Evolutionary conservation across 257 asterid genomes (phyloP).

Genomic region (Scutellaria minor): DNA sequence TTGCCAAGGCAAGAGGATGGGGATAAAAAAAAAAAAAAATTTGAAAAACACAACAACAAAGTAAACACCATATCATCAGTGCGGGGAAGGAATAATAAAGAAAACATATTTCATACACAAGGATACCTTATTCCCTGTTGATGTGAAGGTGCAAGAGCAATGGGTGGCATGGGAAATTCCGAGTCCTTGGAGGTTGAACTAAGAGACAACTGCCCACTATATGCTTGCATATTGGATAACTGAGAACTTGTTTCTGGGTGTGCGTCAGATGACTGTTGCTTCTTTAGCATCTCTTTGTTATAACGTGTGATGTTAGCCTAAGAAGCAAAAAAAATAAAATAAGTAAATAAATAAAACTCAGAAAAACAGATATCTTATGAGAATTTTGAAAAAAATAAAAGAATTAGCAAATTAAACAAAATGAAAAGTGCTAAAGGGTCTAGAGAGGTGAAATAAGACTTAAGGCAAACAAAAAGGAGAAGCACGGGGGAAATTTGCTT

Average conservation of each 20-base stretch:
- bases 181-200: conserved; percentile 60
- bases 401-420: conserved; percentile 14
- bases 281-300: conserved; percentile 63
- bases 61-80: not conserved
- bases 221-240: conserved; percentile 47
- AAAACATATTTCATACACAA: conserved; percentile 26
- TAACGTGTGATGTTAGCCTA: conserved; percentile 82
- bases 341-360: conserved; percentile 20
- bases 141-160: conserved; percentile 77
- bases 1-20: conserved; percentile 1
- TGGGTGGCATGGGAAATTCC: conserved; percentile 96
- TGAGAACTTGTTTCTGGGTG: conserved; percentile 48
- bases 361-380: conserved; percentile 20
- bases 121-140: conserved; percentile 70
- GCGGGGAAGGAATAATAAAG: not conserved
- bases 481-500: conserved; percentile 9
- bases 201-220: conserved; percentile 44
- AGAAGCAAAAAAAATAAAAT: conserved; percentile 9
- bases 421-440: conserved; percentile 8
- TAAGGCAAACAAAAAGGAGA: not conserved
- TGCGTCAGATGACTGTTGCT: conserved; percentile 50
- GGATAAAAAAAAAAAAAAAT: not conserved
- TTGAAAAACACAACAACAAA: not conserved
- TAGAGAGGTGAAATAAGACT: conserved; percentile 5
- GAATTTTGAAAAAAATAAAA: conserved; percentile 15